Conservation (phyloP, 1,139 yeast species). For the Saccharomycopsis phalli region DNA sequence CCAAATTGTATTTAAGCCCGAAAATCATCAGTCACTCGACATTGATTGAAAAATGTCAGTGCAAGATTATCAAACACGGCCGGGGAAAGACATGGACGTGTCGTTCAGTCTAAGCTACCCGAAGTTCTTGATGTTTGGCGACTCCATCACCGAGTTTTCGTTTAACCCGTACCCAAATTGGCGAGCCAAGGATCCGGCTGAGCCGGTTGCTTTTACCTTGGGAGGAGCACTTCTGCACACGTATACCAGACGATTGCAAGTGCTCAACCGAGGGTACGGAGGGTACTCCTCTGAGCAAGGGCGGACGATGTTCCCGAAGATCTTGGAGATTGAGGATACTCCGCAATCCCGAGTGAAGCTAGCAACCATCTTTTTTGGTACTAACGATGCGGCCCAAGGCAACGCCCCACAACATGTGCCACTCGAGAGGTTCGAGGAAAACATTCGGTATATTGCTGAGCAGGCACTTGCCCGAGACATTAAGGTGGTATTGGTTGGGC, state of each 20-base stretch:
- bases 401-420: slow-evolving; percentile 47
- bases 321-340: slow-evolving; percentile 37
- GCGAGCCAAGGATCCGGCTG: background rate
- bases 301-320: slow-evolving; percentile 35
- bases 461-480: slow-evolving; percentile 34
- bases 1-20: too few species aligned
- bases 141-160: slow-evolving; percentile 55
- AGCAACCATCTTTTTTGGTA: slow-evolving; percentile 60
- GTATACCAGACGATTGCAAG: slow-evolving; percentile 45
- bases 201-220: slow-evolving; percentile 33
- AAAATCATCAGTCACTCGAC: background rate
- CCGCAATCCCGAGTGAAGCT: slow-evolving; percentile 30
- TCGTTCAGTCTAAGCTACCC: slow-evolving; percentile 27
- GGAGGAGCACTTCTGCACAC: slow-evolving; percentile 43
- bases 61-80: too few species aligned
- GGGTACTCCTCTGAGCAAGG: slow-evolving; percentile 57
- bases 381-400: slow-evolving; percentile 55
- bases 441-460: slow-evolving; percentile 36
- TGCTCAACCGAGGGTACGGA: slow-evolving; percentile 50
- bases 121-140: slow-evolving; percentile 57
- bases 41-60: too few species aligned
- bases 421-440: slow-evolving; percentile 38
- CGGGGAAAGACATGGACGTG: background rate
- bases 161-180: slow-evolving; percentile 26
- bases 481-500: slow-evolving; percentile 49